Evolutionary conservation across 495 filamentous ascomycete genomes (phyloP).

Genomic region (Penicillium maclennaniae): DNA sequence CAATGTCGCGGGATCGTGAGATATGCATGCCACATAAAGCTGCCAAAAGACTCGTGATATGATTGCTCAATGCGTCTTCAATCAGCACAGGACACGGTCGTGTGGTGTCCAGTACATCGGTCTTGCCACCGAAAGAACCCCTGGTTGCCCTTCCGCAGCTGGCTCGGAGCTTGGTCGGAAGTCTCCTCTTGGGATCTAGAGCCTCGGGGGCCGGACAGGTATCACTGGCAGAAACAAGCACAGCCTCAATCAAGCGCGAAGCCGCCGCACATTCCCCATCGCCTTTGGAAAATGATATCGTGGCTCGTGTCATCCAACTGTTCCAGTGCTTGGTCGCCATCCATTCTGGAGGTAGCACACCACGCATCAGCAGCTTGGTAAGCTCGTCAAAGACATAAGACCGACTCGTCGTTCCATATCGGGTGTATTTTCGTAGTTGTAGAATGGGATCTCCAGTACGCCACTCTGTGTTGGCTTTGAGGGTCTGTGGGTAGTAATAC

Average conservation of each 20-base stretch:
- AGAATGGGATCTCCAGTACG: slow-evolving; percentile 26
- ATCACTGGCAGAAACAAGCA: slow-evolving; percentile 32
- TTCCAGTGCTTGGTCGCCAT: slow-evolving; percentile 46
- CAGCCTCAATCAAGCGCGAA: slow-evolving; percentile 37
- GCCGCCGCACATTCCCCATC: slow-evolving; percentile 35
- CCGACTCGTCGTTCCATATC: slow-evolving; percentile 15
- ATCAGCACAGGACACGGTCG: slow-evolving; percentile 37
- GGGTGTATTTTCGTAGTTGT: slow-evolving; percentile 31
- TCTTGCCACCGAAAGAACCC: slow-evolving; percentile 9
- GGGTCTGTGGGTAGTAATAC: slow-evolving; percentile 29
- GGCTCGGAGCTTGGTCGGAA: neutral
- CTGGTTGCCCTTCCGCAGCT: slow-evolving; percentile 15
- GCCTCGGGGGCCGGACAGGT: slow-evolving; percentile 6
- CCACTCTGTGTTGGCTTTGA: slow-evolving; percentile 23
- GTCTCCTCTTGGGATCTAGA: neutral
- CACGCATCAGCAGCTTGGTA: slow-evolving; percentile 34
- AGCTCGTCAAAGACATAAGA: slow-evolving; percentile 39
- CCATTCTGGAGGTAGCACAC: slow-evolving; percentile 45
- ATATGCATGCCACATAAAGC: slow-evolving; percentile 45
- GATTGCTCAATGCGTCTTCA: slow-evolving; percentile 43
- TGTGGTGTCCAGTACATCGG: neutral
- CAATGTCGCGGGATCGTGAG: slow-evolving; percentile 30
- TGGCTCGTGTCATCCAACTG: slow-evolving; percentile 39
- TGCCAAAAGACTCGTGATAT: slow-evolving; percentile 38
- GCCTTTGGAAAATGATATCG: slow-evolving; percentile 38